Conservation (phyloP, 768 basidiomycete species). For the Postia placenta region DNA sequence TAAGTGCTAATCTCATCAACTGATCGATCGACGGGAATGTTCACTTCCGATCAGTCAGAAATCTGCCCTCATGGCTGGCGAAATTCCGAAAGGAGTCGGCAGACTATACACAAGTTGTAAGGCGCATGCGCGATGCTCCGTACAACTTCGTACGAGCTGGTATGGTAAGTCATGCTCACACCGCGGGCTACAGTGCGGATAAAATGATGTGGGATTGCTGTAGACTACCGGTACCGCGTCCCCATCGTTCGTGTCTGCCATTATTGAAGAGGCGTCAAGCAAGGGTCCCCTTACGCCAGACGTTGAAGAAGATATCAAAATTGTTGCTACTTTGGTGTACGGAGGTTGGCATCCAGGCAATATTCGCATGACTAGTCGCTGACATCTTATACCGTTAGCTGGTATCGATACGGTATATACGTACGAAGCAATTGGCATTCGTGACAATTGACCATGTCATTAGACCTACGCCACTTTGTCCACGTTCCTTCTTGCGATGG, state of each 20-base stretch:
- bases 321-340: conserved; percentile 6
- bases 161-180: conserved; percentile 7
- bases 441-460: neutral
- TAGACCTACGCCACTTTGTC: neutral
- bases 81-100: conserved; percentile 29
- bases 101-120: conserved; percentile 9
- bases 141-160: conserved; percentile 15
- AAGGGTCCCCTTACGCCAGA: neutral
- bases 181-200: neutral
- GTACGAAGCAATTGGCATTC: neutral
- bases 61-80: conserved; percentile 35
- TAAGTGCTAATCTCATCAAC: conserved; percentile 8
- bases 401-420: neutral
- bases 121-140: conserved; percentile 11
- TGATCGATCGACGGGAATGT: neutral
- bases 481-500: conserved; percentile 30
- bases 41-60: too few relatives aligned
- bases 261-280: neutral
- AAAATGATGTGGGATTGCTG: neutral
- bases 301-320: conserved; percentile 12
- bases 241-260: neutral
- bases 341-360: conserved; percentile 2
- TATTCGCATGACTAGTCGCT: neutral
- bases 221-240: neutral
- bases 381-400: neutral